Base-by-base conservation (phyloP, 73 alveolate genomes). In the Stentor coeruleus region DNA sequence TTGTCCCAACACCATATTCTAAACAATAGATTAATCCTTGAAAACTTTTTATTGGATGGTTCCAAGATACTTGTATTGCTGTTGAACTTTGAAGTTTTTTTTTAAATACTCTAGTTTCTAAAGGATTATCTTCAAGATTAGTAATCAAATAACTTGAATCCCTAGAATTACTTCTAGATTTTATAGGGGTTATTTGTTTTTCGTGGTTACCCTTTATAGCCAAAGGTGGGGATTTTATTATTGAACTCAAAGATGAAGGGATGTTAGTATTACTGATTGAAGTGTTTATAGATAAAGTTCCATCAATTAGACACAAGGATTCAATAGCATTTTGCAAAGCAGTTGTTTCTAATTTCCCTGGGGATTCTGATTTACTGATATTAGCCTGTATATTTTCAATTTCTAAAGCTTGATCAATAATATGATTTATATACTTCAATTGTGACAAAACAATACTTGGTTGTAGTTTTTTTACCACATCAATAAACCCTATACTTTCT, bases 1-100 rank as follows among this genome's bases (percentile, higher is more conserved):
- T 91, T 28, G 85, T 87, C 30, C 96, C 96, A 2, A 91, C 89
- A 35, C 96, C 96, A 59, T 91, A 91, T 59, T 91, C 77, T 2
- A 91, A 83, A 3, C 81, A 55, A 80, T 91, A 91, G 39, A 86
- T 85, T 3, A 86, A 33, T 20, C 37, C 79, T 11, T 20, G 41
- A 1, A 31, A 20, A 15, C 42, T 40, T 33, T 33, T 20, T 20
- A 40, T 37, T 14, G 92, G 92, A 38, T 86, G 92, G 72, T 75
- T 82, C 89, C 92, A 86, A 58, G 85, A 60, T 20, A 86, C 92
- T 49, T 86, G 77, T 20, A 86, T 82, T 4, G 92, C 84, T 66
- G 79, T 20, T 26, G 79, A 37, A 20, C 40, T 66, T 31, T 66
- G 79, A 20, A 66, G 41, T 66, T 66, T 66, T 66, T 66, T 66